phyloP scores from a whole-genome alignment of 352 stramenopile genomes.

The Plasmopara viticola region DNA sequence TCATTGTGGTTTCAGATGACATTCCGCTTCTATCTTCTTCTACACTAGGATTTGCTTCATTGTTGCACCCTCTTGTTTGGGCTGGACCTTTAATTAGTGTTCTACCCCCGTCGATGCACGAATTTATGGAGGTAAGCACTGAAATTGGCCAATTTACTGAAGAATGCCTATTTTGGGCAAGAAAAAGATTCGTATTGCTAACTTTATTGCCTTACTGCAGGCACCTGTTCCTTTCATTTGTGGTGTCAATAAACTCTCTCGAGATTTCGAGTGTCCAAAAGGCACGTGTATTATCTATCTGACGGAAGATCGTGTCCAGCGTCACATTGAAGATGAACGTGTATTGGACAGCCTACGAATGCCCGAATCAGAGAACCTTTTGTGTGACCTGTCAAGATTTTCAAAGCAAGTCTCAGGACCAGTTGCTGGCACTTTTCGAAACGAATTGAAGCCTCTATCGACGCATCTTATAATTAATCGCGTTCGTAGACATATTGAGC shows the following conservation, averaged over 20 bases:
- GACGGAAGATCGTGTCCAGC: slow-evolving; percentile 20
- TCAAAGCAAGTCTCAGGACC: slow-evolving; percentile 31
- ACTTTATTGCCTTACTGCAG: slow-evolving; percentile 13
- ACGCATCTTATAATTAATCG: slow-evolving; percentile 42
- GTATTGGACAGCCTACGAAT: slow-evolving; percentile 16
- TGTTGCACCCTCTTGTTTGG: slow-evolving; percentile 44
- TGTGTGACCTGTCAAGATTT: slow-evolving; percentile 28
- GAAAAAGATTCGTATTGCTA: not conserved
- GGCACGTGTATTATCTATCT: slow-evolving; percentile 36
- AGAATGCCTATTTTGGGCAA: too few relatives aligned
- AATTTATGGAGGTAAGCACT: slow-evolving; percentile 44
- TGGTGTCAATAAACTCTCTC: slow-evolving; percentile 36
- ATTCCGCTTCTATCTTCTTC: slow-evolving; percentile 36
- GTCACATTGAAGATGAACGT: slow-evolving; percentile 32
- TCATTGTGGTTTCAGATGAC: slow-evolving; percentile 44
- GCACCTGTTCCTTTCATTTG: slow-evolving; percentile 49
- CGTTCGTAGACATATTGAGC: slow-evolving; percentile 36
- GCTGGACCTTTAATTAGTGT: slow-evolving; percentile 46
- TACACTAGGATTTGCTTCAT: slow-evolving; percentile 33
- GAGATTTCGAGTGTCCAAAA: slow-evolving; percentile 29
- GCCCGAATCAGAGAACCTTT: slow-evolving; percentile 26
- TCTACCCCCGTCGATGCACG: slow-evolving; percentile 38
- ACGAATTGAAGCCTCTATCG: slow-evolving; percentile 27
- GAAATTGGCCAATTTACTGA: not conserved
- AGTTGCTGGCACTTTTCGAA: slow-evolving; percentile 13